Evolutionary conservation across 345 rosid genomes (phyloP).

Genomic region (Ricinus communis): DNA sequence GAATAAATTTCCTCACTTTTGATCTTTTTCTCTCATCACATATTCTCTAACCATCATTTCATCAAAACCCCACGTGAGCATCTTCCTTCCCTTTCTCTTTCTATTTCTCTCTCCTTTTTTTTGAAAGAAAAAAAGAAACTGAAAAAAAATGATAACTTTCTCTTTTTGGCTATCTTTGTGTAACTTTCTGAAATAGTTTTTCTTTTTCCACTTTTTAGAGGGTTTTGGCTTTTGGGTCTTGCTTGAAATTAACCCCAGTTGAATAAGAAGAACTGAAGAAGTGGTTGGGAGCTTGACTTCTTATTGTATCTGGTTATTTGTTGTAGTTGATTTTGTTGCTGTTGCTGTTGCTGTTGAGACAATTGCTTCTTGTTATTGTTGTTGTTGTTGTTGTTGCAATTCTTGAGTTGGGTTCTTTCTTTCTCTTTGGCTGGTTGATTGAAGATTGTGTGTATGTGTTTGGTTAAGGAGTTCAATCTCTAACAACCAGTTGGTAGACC

Average conservation of each 20-base stretch:
- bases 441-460: conserved; percentile 48
- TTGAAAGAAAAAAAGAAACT: conserved; percentile 2
- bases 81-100: conserved; percentile 16
- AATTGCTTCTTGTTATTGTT: conserved; percentile 20
- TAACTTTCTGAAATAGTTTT: conserved; percentile 10
- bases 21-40: conserved; percentile 41
- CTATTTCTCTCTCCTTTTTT: conserved; percentile 1
- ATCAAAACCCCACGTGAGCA: conserved; percentile 54
- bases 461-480: conserved; percentile 75
- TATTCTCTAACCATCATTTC: conserved; percentile 44
- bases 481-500: conserved; percentile 98
- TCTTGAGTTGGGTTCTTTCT: conserved; percentile 7
- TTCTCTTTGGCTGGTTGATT: conserved; percentile 37
- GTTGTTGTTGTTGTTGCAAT: conserved; percentile 20
- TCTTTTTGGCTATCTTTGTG: conserved; percentile 10
- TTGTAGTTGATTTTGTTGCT: conserved; percentile 10
- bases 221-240: conserved; percentile 18
- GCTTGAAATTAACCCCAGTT: conserved; percentile 35
- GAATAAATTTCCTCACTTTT: conserved; percentile 29
- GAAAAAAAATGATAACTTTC: conserved; percentile 27
- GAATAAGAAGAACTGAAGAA: conserved; percentile 7
- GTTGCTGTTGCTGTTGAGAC: conserved; percentile 15
- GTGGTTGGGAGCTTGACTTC: conserved; percentile 39
- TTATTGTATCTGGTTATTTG: conserved; percentile 15
- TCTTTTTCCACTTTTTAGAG: conserved; percentile 13